These are phyloP conservation scores for Cladophialophora chaetospira DNA, from an alignment of 2,329 filamentous ascomycete genomes.

Conservation along the genomic window DNA sequence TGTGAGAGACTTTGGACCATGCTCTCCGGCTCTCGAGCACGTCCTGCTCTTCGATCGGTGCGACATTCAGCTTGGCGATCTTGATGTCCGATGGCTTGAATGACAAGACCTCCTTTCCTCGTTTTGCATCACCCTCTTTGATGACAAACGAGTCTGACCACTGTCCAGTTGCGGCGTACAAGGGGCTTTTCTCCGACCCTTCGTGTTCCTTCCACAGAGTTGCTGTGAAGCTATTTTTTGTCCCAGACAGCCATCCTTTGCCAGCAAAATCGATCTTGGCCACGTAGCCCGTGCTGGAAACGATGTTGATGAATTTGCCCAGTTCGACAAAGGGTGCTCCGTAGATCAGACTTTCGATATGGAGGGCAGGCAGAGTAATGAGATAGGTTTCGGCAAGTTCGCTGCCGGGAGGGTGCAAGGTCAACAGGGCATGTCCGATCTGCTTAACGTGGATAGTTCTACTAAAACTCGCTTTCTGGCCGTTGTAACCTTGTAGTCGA, in stretches of 20 bases:
- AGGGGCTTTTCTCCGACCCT: conserved; percentile 64
- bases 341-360: conserved; percentile 87
- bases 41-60: conserved; percentile 77
- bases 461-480: conserved; percentile 92
- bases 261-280: conserved; percentile 91
- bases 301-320: conserved; percentile 80
- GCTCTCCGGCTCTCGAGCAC: conserved; percentile 84
- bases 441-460: conserved; percentile 94
- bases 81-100: conserved; percentile 59
- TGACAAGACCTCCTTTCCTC: conserved; percentile 51
- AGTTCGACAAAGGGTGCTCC: conserved; percentile 82
- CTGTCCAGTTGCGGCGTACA: conserved; percentile 82
- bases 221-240: conserved; percentile 89
- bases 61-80: conserved; percentile 68
- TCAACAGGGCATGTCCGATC: conserved; percentile 83
- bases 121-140: conserved; percentile 41
- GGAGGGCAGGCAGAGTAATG: conserved; percentile 85
- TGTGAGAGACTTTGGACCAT: conserved; percentile 82
- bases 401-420: conserved; percentile 61
- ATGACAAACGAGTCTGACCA: conserved; percentile 62
- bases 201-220: conserved; percentile 68
- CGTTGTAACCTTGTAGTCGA: conserved; percentile 78
- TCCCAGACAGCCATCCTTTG: conserved; percentile 91
- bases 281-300: conserved; percentile 81
- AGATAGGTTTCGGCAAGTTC: conserved; percentile 69